These are phyloP conservation scores for Hemisphaericaspora nanyangensis DNA, from an alignment of 805 yeast genomes.

Conservation along the genomic window DNA sequence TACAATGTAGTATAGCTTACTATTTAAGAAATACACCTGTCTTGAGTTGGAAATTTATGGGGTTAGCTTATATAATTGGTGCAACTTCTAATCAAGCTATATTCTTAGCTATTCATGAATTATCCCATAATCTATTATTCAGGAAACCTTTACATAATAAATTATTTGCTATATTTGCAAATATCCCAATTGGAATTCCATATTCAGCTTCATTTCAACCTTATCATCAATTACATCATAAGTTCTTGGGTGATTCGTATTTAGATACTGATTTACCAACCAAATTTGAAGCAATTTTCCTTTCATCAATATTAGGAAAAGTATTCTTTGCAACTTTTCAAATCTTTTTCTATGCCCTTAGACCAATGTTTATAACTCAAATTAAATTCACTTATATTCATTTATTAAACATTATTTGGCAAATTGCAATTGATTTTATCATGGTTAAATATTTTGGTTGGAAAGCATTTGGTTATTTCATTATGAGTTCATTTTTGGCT, in stretches of 20 bases:
- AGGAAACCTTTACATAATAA: conserved; percentile 74
- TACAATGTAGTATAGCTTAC: conserved; percentile 69
- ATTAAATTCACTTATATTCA: conserved; percentile 75
- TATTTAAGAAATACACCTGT: conserved; percentile 53
- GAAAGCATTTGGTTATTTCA: conserved; percentile 60
- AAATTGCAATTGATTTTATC: conserved; percentile 53
- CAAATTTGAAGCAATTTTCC: conserved; percentile 62
- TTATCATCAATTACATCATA: conserved; percentile 88
- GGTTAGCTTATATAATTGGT: conserved; percentile 72
- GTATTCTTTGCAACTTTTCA: conserved; percentile 89
- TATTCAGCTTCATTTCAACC: conserved; percentile 87
- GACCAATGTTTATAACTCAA: conserved; percentile 84
- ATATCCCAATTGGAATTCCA: conserved; percentile 86
- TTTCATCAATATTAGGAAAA: conserved; percentile 79
- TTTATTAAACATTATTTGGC: conserved; percentile 60
- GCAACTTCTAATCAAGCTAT: conserved; percentile 83
- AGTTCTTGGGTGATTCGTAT: conserved; percentile 78
- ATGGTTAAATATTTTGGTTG: conserved; percentile 61
- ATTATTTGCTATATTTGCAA: conserved; percentile 70
- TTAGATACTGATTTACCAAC: conserved; percentile 91
- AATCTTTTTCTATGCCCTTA: conserved; percentile 79
- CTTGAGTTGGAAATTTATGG: conserved; percentile 50
- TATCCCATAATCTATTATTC: conserved; percentile 81
- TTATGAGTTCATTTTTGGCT: conserved; percentile 77
- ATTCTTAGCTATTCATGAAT: conserved; percentile 84